A percentile compares a stretch with the other conserved stretches of the same genome.
Conservation (phyloP, 306 rosid species). For the Mimosa pudica region DNA sequence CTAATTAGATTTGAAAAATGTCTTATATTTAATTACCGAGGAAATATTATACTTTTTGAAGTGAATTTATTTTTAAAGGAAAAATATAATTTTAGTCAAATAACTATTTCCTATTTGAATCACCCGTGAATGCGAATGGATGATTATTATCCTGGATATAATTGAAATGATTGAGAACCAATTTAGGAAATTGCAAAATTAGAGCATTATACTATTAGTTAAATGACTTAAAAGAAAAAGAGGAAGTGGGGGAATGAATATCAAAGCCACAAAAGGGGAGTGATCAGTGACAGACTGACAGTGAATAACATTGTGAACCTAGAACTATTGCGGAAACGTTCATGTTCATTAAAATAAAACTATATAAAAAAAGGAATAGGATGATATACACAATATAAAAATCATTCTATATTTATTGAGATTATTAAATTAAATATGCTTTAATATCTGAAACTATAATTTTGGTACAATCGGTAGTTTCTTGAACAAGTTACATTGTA, state of each 20-base stretch:
- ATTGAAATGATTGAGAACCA: neutral
- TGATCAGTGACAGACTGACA: no score
- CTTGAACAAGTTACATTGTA: neutral
- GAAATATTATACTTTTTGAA: neutral
- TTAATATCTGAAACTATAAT: neutral
- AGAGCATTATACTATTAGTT: neutral
- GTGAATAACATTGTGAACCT: neutral
- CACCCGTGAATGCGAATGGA: neutral
- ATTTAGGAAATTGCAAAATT: neutral
- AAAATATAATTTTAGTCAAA: neutral
- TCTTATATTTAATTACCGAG: no score
- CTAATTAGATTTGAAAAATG: no score
- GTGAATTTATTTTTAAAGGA: neutral
- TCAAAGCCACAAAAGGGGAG: neutral
- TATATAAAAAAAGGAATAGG: neutral
- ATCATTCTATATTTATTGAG: neutral
- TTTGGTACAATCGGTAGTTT: neutral
- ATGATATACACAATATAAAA: neutral
- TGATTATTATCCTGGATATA: neutral
- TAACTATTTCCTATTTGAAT: neutral
- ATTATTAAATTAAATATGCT: neutral
- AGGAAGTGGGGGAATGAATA: neutral
- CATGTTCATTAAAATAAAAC: neutral
- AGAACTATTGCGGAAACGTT: neutral
- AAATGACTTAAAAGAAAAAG: neutral